Percentiles rank a stretch among this genome's conserved stretches.
phyloP scores from a whole-genome alignment of 2,329 filamentous ascomycete species.

The Aspergillus amoenus region DNA sequence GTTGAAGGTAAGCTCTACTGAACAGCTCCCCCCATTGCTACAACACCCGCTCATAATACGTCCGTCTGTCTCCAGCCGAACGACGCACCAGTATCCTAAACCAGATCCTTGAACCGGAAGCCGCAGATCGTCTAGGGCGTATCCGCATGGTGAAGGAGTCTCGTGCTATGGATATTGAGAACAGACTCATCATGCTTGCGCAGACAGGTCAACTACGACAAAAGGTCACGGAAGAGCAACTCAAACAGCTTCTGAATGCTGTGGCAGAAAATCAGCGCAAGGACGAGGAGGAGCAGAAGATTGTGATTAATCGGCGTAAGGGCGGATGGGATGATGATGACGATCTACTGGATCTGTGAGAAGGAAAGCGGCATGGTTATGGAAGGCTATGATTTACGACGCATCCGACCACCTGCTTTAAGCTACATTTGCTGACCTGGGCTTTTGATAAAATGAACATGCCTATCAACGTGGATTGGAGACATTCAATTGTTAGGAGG shows the following conservation, averaged over 20 bases:
- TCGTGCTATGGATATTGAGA: constrained; percentile 86
- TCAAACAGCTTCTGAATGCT: constrained; percentile 86
- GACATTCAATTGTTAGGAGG: background rate
- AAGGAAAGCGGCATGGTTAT: background rate
- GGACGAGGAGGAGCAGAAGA: constrained; percentile 68
- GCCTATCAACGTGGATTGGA: background rate
- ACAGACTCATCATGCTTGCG: constrained; percentile 87
- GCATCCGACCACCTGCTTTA: constrained; percentile 8
- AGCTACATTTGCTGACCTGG: background rate
- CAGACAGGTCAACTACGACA: constrained; percentile 79
- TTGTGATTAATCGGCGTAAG: constrained; percentile 81
- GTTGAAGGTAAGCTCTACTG: constrained; percentile 26
- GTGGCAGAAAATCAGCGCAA: constrained; percentile 70
- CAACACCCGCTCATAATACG: background rate
- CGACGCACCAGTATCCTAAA: constrained; percentile 61
- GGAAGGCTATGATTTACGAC: constrained; percentile 10
- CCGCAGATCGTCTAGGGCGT: constrained; percentile 86
- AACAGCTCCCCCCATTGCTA: background rate
- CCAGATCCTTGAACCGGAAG: constrained; percentile 93
- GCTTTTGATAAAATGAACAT: background rate
- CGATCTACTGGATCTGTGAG: constrained; percentile 45
- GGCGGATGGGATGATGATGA: constrained; percentile 79
- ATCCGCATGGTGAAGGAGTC: constrained; percentile 95
- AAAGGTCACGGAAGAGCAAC: constrained; percentile 88
- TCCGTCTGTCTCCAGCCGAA: constrained; percentile 23